A percentile compares a stretch with the other conserved stretches of the same genome.
phyloP scores from a whole-genome alignment of 805 yeast species.

The Barnettozyma salicaria region DNA sequence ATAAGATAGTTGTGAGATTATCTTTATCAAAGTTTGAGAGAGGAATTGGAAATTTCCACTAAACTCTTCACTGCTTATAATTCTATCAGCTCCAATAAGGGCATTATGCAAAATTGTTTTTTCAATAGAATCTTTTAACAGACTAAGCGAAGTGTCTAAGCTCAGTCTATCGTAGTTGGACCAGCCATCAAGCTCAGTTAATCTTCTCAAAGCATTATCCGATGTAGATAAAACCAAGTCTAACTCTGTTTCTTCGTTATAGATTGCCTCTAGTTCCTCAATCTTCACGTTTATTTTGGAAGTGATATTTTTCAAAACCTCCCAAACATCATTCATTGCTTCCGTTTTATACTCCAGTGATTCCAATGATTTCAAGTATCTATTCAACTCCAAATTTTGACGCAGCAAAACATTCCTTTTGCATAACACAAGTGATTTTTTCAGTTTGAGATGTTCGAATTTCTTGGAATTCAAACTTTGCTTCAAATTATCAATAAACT shows the following conservation, averaged over 20 bases:
- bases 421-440: conserved; percentile 32
- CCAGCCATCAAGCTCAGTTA: conserved; percentile 57
- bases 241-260: conserved; percentile 42
- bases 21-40: conserved; percentile 11
- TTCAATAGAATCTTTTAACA: conserved; percentile 44
- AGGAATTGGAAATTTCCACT: conserved; percentile 19
- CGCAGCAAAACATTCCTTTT: conserved; percentile 37
- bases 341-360: conserved; percentile 21
- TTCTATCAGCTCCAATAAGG: conserved; percentile 48
- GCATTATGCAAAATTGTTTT: conserved; percentile 51
- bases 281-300: conserved; percentile 39
- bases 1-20: conserved; percentile 14
- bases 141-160: conserved; percentile 36
- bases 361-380: conserved; percentile 19
- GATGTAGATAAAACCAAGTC: conserved; percentile 46
- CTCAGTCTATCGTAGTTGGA: conserved; percentile 35
- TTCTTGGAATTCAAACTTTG: conserved; percentile 37
- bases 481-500: conserved; percentile 37
- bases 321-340: conserved; percentile 21
- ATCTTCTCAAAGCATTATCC: conserved; percentile 37
- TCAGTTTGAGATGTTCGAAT: conserved; percentile 39
- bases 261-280: conserved; percentile 44
- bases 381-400: conserved; percentile 35
- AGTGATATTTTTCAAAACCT: conserved; percentile 30
- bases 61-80: conserved; percentile 28